Evolutionary conservation across 805 yeast genomes (phyloP).

Genomic region (Metschnikowia dekortorum): DNA sequence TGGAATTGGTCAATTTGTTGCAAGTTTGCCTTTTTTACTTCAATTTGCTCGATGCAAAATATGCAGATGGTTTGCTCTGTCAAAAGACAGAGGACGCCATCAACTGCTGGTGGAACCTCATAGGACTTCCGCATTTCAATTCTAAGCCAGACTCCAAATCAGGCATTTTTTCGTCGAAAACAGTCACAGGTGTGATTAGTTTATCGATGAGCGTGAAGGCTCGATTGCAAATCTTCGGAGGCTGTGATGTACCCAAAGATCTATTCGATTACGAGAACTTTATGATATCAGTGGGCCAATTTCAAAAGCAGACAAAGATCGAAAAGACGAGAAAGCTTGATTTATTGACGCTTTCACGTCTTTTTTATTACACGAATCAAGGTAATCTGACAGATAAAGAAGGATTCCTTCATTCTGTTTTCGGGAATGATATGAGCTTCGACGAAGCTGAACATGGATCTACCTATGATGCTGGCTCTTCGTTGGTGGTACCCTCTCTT

Average conservation of each 20-base stretch:
- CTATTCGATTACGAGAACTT: conserved; percentile 75
- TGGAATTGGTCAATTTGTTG: conserved; percentile 66
- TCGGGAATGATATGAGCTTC: conserved; percentile 10
- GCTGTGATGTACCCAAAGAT: conserved; percentile 66
- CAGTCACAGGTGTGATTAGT: conserved; percentile 79
- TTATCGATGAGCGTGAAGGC: conserved; percentile 67
- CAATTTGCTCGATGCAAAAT: conserved; percentile 60
- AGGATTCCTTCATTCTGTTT: conserved; percentile 6
- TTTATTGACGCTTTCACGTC: conserved; percentile 43
- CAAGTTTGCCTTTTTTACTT: conserved; percentile 79
- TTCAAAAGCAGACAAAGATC: conserved; percentile 67
- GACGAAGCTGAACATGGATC: conserved; percentile 8
- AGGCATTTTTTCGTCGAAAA: conserved; percentile 56
- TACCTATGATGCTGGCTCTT: not conserved
- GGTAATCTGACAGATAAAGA: conserved; percentile 24
- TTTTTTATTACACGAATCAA: conserved; percentile 34
- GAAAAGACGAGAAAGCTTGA: conserved; percentile 53
- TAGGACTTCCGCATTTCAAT: conserved; percentile 52
- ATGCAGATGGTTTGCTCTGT: conserved; percentile 84
- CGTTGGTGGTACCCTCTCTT: not conserved
- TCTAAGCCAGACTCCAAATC: conserved; percentile 43
- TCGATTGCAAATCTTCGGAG: conserved; percentile 40
- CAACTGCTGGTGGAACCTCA: conserved; percentile 73
- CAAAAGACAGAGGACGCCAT: conserved; percentile 70
- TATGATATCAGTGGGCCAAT: conserved; percentile 61